phyloP scores from a whole-genome alignment of 805 yeast species.

The Saturnispora galanensis region DNA sequence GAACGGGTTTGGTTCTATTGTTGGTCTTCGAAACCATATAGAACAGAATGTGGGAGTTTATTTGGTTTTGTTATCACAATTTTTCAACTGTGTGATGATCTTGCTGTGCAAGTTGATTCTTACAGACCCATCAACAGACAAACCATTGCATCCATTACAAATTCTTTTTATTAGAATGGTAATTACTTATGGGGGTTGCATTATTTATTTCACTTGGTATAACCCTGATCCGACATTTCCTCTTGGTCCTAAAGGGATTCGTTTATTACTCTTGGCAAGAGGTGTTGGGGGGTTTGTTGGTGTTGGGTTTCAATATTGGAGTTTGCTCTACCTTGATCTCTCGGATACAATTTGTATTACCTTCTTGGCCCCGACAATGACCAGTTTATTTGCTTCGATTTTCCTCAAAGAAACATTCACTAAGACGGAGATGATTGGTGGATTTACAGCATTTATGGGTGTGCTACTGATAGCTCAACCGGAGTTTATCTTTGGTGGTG shows the following conservation, averaged over 20 bases:
- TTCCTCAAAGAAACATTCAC: slow-evolving; percentile 60
- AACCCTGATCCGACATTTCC: slow-evolving; percentile 48
- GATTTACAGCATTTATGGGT: slow-evolving; percentile 58
- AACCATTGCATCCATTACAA: slow-evolving; percentile 68
- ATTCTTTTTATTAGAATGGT: slow-evolving; percentile 69
- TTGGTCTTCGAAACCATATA: slow-evolving; percentile 5
- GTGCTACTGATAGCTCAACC: slow-evolving; percentile 81
- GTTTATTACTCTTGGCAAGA: slow-evolving; percentile 33
- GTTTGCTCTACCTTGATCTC: slow-evolving; percentile 61
- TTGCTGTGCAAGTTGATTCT: slow-evolving; percentile 66
- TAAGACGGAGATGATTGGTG: slow-evolving; percentile 57
- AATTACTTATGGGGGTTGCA: slow-evolving; percentile 54
- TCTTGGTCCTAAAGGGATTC: slow-evolving; percentile 53
- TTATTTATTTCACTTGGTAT: slow-evolving; percentile 38
- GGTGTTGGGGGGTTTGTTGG: slow-evolving; percentile 74
- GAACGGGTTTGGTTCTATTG: too few species aligned
- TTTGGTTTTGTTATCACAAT: slow-evolving; percentile 50
- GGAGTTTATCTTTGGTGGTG: slow-evolving; percentile 48
- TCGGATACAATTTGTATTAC: slow-evolving; percentile 78
- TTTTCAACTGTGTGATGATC: slow-evolving; percentile 71
- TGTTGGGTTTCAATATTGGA: slow-evolving; percentile 68
- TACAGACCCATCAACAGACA: slow-evolving; percentile 47
- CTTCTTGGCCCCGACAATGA: slow-evolving; percentile 66
- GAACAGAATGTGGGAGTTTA: slow-evolving; percentile 44
- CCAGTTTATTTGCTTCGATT: slow-evolving; percentile 64